phyloP scores from a whole-genome alignment of 1,139 yeast species.

The Lizanozyma gosingica region DNA sequence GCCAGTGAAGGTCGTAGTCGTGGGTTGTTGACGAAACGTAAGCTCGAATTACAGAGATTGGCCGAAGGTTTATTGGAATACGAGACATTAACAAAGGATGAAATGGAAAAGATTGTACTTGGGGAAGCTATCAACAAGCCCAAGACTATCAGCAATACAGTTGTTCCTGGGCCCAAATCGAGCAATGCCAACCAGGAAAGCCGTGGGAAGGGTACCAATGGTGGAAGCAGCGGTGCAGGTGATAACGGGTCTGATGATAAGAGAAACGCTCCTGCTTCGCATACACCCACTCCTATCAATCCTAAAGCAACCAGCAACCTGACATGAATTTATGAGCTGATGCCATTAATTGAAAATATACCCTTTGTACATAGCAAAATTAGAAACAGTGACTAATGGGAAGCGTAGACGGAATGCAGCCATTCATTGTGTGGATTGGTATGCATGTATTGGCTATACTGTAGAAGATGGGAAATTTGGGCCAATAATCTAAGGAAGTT shows the following conservation, averaged over 20 bases:
- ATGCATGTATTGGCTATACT: no score
- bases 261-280: neutral
- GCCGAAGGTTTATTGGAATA: constrained; percentile 93
- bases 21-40: constrained; percentile 48
- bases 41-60: constrained; percentile 69
- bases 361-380: no score
- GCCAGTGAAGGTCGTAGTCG: constrained; percentile 78
- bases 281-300: neutral
- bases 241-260: neutral
- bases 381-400: no score
- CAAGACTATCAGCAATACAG: constrained; percentile 65
- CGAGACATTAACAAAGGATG: constrained; percentile 88
- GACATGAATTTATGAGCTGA: neutral
- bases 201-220: neutral
- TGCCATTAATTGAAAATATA: no score
- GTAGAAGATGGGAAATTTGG: no score
- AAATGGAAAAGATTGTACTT: constrained; percentile 74
- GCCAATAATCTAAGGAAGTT: no score
- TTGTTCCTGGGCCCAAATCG: constrained; percentile 27
- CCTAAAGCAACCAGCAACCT: neutral
- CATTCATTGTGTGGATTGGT: no score
- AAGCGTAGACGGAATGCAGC: no score
- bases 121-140: constrained; percentile 69
- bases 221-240: neutral
- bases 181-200: neutral